phyloP scores from a whole-genome alignment of 345 rosid species.

The Populus alba region DNA sequence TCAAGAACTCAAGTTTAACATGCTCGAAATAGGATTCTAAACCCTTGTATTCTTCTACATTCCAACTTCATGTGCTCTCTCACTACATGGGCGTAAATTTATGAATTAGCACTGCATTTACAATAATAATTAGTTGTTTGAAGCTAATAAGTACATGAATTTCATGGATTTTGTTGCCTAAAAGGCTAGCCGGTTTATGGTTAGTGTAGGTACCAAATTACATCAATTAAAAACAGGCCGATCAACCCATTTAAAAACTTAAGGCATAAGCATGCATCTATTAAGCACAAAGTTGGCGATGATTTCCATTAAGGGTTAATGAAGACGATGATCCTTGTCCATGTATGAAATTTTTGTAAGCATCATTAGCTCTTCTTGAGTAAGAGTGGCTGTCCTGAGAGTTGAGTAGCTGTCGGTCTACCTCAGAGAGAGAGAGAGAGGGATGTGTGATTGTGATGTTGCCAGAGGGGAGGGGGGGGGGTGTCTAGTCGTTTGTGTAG shows the following conservation, averaged over 20 bases:
- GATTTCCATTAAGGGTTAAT: slow-evolving; percentile 13
- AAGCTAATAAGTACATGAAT: not conserved
- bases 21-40: too few species aligned
- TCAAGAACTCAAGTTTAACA: not conserved
- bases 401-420: slow-evolving; percentile 17
- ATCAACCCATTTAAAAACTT: not conserved
- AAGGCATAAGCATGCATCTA: not conserved
- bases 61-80: not conserved
- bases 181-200: not conserved
- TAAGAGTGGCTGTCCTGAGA: slow-evolving; percentile 12
- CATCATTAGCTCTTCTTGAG: slow-evolving; percentile 23
- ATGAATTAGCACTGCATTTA: not conserved
- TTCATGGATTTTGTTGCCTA: not conserved
- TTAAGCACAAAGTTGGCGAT: slow-evolving; percentile 17
- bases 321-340: slow-evolving; percentile 2
- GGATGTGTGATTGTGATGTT: slow-evolving; percentile 1
- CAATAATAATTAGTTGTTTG: not conserved
- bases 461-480: not conserved
- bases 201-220: not conserved
- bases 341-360: slow-evolving; percentile 7
- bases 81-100: not conserved
- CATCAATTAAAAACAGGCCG: not conserved
- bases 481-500: not conserved
- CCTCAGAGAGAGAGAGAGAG: not conserved
- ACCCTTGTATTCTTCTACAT: not conserved